Base-by-base conservation (phyloP, 169 alveolate genomes). In the Plasmodium blacklocki region DNA sequence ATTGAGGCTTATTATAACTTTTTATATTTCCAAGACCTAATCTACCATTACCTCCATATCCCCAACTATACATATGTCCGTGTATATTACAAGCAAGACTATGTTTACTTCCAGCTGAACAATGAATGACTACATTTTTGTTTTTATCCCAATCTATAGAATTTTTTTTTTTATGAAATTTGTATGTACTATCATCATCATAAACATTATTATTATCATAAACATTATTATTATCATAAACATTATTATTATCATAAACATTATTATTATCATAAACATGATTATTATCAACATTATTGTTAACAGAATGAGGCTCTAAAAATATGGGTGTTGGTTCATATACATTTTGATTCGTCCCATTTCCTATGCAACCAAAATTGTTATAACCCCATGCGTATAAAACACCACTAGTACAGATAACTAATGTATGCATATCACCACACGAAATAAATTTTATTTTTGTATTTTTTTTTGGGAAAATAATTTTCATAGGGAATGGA, bases 31-130 rank as follows among this genome's bases (percentile, higher is more conserved):
- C 97, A 4, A 92, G 32, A n/a, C 98, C 98, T 0, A 95, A 83
- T 12, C 98, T 85, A 3, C 97, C 97, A 72, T 95, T 93, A 39
- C 95, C 96, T 52, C 96, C 96, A 71, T 92, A 94, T 8, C 96
- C 96, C 96, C 96, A 94, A 26, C 95, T 86, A 89, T 93, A 94
- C 19, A 94, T 49, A 29, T 70, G 68, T 12, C 96, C 96, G 26
- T 49, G 18, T 2, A 67, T 7, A 12, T 78, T 91, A 19, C 93
- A 72, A 8, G 94, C 96, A 49, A 93, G 49, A 29, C 95, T 92
- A 43, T 94, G 96, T 19, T 94, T 80, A 19, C 93, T 63, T 2
- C 96, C 96, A 0, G 96, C 96, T 21, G 94, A 88, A 32, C 95
- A 92, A 21, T 73, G 91, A 23, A 86, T 75, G 29, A 94, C 76